Percentiles rank a stretch among this genome's conserved stretches.
Evolutionary conservation across 495 filamentous ascomycete genomes (phyloP).

Genomic region (Trichoderma orchidacearum): DNA sequence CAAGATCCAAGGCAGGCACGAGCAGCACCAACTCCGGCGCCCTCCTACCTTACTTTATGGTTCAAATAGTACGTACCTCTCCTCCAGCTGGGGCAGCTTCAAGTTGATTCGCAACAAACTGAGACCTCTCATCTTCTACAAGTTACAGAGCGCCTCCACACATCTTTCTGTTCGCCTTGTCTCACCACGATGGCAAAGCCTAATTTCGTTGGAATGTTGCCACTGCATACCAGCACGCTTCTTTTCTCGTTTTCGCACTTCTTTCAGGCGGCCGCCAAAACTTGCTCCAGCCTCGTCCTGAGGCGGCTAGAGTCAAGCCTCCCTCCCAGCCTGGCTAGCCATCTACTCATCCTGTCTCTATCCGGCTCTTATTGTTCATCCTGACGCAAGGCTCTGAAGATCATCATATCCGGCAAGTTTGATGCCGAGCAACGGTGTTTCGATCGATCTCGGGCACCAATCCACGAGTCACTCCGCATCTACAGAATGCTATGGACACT

Average conservation of each 20-base stretch:
- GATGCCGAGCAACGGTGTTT: not conserved
- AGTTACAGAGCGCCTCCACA: not conserved
- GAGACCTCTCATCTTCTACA: not conserved
- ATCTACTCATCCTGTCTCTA: not conserved
- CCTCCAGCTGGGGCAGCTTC: too few species aligned
- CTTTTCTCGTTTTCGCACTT: not conserved
- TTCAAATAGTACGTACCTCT: too few species aligned
- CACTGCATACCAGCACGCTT: not conserved
- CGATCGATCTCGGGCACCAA: not conserved
- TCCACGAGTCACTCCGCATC: not conserved
- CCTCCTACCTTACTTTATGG: too few species aligned
- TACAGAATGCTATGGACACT: not conserved
- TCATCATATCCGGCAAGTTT: not conserved
- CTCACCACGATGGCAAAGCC: not conserved
- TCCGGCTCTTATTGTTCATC: not conserved
- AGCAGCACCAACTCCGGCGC: not conserved
- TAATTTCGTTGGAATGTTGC: not conserved
- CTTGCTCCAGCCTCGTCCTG: not conserved
- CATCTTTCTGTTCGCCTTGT: not conserved
- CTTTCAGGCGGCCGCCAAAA: not conserved
- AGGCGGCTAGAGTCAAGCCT: not conserved
- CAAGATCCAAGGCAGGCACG: too few species aligned
- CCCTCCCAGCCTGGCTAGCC: not conserved
- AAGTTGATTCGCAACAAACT: too few species aligned
- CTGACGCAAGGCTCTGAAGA: not conserved